Evolutionary conservation across 2,329 filamentous ascomycete genomes (phyloP).

Genomic region (Colletotrichum sp.): DNA sequence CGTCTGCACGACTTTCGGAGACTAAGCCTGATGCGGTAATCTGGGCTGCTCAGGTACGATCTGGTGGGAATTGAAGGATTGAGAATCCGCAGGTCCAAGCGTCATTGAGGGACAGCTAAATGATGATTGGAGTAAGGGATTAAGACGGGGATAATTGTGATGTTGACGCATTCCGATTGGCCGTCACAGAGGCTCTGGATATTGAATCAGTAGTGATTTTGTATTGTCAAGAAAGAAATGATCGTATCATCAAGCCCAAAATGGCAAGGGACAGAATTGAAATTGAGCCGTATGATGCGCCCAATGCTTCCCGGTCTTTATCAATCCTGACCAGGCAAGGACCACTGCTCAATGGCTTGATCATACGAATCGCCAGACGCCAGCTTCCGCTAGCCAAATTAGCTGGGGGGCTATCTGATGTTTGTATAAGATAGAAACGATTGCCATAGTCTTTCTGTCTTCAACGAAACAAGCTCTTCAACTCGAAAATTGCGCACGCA

Average conservation of each 20-base stretch:
- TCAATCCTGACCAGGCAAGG: not conserved
- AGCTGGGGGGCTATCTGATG: not conserved
- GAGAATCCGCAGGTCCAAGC: not conserved
- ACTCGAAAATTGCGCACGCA: accelerated
- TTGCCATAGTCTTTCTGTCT: not conserved
- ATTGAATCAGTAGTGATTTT: not conserved
- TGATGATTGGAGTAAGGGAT: not conserved
- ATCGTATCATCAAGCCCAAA: not conserved
- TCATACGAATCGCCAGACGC: accelerated
- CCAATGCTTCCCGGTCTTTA: accelerated
- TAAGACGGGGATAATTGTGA: not conserved
- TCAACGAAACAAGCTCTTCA: accelerated
- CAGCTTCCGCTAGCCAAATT: accelerated
- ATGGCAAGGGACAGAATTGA: not conserved
- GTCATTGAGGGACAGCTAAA: not conserved
- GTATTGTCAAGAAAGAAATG: not conserved
- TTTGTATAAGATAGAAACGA: not conserved
- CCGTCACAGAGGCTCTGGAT: not conserved
- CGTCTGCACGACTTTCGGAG: slow-evolving; percentile 29
- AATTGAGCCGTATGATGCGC: not conserved
- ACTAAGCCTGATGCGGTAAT: slow-evolving; percentile 32
- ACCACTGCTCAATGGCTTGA: not conserved
- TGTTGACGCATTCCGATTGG: not conserved
- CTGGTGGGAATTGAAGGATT: not conserved
- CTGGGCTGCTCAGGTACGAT: not conserved